Percentiles rank a stretch among this genome's conserved stretches.
These are phyloP conservation scores for Tetraselmis chui DNA, from an alignment of 139 green algal species.

Conservation along the genomic window DNA sequence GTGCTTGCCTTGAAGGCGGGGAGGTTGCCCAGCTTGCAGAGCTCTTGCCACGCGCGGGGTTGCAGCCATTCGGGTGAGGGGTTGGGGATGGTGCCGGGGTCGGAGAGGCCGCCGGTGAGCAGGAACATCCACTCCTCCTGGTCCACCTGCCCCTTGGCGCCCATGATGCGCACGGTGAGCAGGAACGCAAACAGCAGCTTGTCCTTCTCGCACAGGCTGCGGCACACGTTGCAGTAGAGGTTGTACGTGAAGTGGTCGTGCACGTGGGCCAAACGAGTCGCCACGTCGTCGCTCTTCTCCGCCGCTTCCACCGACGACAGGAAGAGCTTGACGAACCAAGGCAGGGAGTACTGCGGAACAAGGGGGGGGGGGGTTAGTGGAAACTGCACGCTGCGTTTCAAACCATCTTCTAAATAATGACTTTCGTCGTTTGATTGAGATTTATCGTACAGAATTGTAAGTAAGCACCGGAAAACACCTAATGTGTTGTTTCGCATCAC, in stretches of 20 bases:
- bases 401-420: too few relatives aligned
- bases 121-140: constrained; percentile 67
- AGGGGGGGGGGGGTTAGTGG: too few relatives aligned
- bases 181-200: constrained; percentile 78
- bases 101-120: constrained; percentile 48
- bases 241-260: constrained; percentile 71
- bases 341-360: constrained; percentile 54
- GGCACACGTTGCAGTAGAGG: constrained; percentile 57
- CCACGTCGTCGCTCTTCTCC: constrained; percentile 27
- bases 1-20: background rate
- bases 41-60: constrained; percentile 43
- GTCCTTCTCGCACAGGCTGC: constrained; percentile 76
- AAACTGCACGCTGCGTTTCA: too few relatives aligned
- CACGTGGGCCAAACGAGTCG: constrained; percentile 48
- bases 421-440: too few relatives aligned
- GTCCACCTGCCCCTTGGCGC: constrained; percentile 43
- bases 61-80: constrained; percentile 57
- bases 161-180: constrained; percentile 54
- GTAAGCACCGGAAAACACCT: too few relatives aligned
- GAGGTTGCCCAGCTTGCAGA: constrained; percentile 25
- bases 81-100: constrained; percentile 34
- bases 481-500: too few relatives aligned
- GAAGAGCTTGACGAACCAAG: constrained; percentile 71
- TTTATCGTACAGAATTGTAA: too few relatives aligned
- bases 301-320: constrained; percentile 35